Evolutionary conservation across 768 basidiomycete species (phyloP), one percentile per base, ranked within the genome.

Genomic region (Leucocoprinus sp.): DNA sequence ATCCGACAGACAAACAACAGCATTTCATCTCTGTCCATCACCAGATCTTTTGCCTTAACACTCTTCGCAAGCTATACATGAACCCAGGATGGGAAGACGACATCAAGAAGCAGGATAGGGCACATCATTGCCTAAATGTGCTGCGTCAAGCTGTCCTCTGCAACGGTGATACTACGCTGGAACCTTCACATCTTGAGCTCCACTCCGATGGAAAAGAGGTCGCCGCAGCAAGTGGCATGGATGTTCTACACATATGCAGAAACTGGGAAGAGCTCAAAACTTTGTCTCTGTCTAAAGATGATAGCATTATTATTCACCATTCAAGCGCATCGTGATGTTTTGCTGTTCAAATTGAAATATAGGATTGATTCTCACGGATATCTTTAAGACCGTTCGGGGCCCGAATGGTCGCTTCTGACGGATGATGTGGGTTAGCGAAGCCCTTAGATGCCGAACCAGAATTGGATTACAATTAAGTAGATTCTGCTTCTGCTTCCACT

Each of bases 111-210:
- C 22, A 41, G 11, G 37, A 26, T 11, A 42, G 39, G 5, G 46
- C 43, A 1, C 40, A 46, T 23, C 49, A 47, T 28, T 53, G 52
- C 14, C 24, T 50, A 23, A 48, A 50, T 23, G 24, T 50, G 11
- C 29, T 53, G 19, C 49, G 52, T 9, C 52, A 53, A 33, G 49
- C 42, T 24, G 42, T 50, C 2, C 45, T 53, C 5, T 53, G 52
- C 40, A 42, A 37, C 9, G 49, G 41, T 5, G 52, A 53, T n/a
- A 45, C 49, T 1, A 48, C 52, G 8, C 31, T 50, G 11, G 52
- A 53, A 38, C 49, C 49, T 22, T 45, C 47, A 4, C 37, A 38
- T 12, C 26, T 35, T 11, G 44, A 42, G 22, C 28, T 21, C n/a
- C 44, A 38, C 21, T 37, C 37, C 8, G 24, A 23, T 31, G 44